These are phyloP conservation scores for Pleurotus salmoneostramineus DNA, from an alignment of 768 basidiomycete species.

Conservation along the genomic window DNA sequence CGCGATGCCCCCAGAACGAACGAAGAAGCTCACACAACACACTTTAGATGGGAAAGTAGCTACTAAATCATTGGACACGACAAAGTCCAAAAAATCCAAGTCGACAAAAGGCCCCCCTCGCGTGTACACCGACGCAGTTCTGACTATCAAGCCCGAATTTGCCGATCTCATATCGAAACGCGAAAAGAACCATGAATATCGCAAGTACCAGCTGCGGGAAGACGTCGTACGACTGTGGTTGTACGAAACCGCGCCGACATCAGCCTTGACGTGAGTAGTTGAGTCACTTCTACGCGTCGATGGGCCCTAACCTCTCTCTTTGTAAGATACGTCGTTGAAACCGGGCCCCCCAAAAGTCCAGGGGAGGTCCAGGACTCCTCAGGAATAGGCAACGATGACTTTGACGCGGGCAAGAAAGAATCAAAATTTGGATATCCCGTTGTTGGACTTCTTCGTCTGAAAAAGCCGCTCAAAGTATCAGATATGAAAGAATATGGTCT, in stretches of 20 bases:
- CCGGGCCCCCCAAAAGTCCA: constrained; percentile 21
- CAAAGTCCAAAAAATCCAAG: constrained; percentile 8
- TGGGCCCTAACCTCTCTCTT: neutral
- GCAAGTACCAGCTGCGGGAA: constrained; percentile 24
- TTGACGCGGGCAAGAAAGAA: constrained; percentile 24
- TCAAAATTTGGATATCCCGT: constrained; percentile 28
- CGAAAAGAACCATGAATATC: constrained; percentile 33
- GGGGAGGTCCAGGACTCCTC: constrained; percentile 26
- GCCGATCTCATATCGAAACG: constrained; percentile 22
- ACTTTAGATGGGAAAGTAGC: constrained; percentile 16
- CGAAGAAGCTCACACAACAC: constrained; percentile 9
- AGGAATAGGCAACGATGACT: constrained; percentile 32
- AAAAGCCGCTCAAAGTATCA: constrained; percentile 13
- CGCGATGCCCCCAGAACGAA: constrained; percentile 2
- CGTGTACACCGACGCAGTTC: constrained; percentile 25
- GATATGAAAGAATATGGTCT: constrained; percentile 22
- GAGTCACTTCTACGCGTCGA: neutral
- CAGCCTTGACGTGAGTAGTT: constrained; percentile 23
- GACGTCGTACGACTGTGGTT: constrained; percentile 26
- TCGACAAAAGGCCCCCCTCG: constrained; percentile 12
- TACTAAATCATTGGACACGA: constrained; percentile 5
- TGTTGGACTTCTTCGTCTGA: constrained; percentile 21
- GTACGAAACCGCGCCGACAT: constrained; percentile 22
- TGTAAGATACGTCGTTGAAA: constrained; percentile 21
- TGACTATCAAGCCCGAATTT: constrained; percentile 27